These are phyloP conservation scores for Saprolegnia parasitica DNA, from an alignment of 352 stramenopile genomes.

Conservation along the genomic window DNA sequence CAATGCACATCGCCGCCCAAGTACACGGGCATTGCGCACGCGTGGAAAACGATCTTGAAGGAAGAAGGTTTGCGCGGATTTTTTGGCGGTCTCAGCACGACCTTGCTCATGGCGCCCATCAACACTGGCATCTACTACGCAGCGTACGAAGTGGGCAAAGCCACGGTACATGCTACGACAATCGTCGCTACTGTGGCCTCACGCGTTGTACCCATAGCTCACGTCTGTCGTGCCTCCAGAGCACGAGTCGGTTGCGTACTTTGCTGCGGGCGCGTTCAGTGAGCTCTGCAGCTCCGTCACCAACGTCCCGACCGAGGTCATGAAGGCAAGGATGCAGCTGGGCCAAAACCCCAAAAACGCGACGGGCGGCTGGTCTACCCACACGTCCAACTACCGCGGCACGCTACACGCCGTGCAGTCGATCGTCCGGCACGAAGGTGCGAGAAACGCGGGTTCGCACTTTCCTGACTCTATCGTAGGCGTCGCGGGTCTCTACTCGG, in stretches of 20 bases:
- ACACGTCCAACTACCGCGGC: conserved; percentile 67
- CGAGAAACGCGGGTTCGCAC: conserved; percentile 22
- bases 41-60: conserved; percentile 55
- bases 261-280: conserved; percentile 58
- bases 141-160: conserved; percentile 73
- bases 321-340: conserved; percentile 74
- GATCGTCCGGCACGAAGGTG: conserved; percentile 59
- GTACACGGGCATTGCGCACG: conserved; percentile 59
- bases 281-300: conserved; percentile 64
- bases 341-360: conserved; percentile 63
- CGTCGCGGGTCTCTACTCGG: conserved; percentile 49
- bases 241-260: conserved; percentile 57
- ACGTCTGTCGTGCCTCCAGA: conserved; percentile 36
- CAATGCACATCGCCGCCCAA: conserved; percentile 47
- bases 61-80: conserved; percentile 72
- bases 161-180: conserved; percentile 21
- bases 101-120: conserved; percentile 62
- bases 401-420: conserved; percentile 54
- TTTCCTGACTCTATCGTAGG: conserved; percentile 4
- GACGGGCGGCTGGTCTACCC: conserved; percentile 57
- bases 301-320: conserved; percentile 72
- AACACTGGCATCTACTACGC: conserved; percentile 72
- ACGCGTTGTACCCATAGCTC: not conserved
- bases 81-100: conserved; percentile 69
- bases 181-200: conserved; percentile 25